phyloP scores from a whole-genome alignment of 345 rosid genomes.

The Lepidium didymum region DNA sequence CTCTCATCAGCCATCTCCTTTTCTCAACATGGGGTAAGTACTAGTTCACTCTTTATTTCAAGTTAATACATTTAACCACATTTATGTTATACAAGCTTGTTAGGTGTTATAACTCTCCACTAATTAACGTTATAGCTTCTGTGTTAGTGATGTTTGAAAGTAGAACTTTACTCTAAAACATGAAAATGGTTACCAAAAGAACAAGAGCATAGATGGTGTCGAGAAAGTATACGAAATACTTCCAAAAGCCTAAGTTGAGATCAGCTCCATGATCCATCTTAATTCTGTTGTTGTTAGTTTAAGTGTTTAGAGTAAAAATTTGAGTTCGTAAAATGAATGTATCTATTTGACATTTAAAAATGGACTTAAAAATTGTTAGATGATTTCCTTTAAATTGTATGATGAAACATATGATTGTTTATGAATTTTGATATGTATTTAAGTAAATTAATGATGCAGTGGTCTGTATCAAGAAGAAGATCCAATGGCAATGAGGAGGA shows the following conservation, averaged over 20 bases:
- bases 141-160: neutral
- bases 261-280: too few species aligned
- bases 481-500: constrained; percentile 49
- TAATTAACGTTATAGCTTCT: neutral
- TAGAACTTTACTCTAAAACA: neutral
- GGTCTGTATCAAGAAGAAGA: constrained; percentile 54
- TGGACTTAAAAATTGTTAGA: neutral
- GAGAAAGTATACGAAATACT: too few species aligned
- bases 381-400: neutral
- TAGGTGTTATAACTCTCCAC: neutral
- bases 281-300: too few species aligned
- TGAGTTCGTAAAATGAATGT: too few species aligned
- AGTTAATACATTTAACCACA: neutral
- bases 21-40: constrained; percentile 60
- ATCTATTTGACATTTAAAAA: neutral
- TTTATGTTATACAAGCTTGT: neutral
- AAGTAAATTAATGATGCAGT: constrained; percentile 28
- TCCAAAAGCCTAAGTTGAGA: too few species aligned
- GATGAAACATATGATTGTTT: neutral
- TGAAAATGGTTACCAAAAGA: too few species aligned
- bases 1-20: constrained; percentile 44
- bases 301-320: too few species aligned
- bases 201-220: too few species aligned
- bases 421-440: neutral
- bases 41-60: neutral